Percentiles rank a stretch among this genome's conserved stretches.
Evolutionary conservation across 495 filamentous ascomycete species (phyloP).

Genomic region (Penicillium tannophilum): DNA sequence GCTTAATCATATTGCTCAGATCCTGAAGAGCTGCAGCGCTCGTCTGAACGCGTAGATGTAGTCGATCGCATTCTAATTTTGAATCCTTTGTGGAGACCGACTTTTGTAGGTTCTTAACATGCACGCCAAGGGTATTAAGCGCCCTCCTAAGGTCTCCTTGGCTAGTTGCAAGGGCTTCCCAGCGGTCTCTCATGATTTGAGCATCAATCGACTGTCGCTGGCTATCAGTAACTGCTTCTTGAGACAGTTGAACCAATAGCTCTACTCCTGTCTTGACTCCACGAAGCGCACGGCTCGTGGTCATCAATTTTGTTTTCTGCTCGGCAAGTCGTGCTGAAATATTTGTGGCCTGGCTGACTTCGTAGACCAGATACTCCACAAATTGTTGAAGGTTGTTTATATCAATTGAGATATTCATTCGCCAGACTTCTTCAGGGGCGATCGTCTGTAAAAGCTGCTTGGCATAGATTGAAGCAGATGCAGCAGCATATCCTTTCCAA

Average conservation of each 20-base stretch:
- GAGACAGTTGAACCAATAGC: neutral
- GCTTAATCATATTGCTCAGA: neutral
- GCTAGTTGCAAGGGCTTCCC: neutral
- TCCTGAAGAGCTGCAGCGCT: neutral
- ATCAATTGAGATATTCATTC: neutral
- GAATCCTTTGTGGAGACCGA: neutral
- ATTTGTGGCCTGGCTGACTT: slow-evolving; percentile 3
- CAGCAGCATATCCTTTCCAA: slow-evolving; percentile 4
- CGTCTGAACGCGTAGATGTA: neutral
- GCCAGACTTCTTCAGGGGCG: slow-evolving; percentile 1
- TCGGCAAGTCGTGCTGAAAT: neutral
- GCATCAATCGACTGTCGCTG: neutral
- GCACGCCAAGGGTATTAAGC: neutral
- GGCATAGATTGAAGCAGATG: slow-evolving; percentile 1
- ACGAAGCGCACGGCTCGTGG: neutral
- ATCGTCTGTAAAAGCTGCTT: neutral
- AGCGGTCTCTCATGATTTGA: neutral
- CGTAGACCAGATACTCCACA: neutral
- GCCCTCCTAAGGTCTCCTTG: neutral
- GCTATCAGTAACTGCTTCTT: neutral
- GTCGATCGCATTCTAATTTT: neutral
- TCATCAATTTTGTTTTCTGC: neutral
- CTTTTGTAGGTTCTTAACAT: neutral
- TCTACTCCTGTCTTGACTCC: neutral
- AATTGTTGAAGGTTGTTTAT: neutral